Evolutionary conservation across 805 yeast species (phyloP), one percentile per base, ranked within the genome.

Genomic region (Saturnispora hagleri): DNA sequence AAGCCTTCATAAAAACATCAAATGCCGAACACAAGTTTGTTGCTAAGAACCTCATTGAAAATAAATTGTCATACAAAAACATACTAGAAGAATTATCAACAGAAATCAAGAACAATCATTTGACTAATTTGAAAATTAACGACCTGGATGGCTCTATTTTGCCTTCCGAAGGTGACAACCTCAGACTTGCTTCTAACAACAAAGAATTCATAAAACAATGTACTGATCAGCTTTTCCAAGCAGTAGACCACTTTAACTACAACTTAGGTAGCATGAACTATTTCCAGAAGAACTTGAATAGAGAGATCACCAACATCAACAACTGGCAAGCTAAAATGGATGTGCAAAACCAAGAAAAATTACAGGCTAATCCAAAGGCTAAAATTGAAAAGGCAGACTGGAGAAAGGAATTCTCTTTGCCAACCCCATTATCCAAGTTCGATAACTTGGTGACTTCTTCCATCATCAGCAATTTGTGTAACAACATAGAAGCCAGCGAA

Each of bases 201-300:
- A 69, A 70, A 55, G 68, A 38, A 20, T 38, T 38, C 13, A 38
- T 75, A 36, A 58, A 57, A 44, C 68, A 69, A 55, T 73, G 73
- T 55, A 77, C 81, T 54, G 90, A 85, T 62, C 76, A 77, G 46
- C 73, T 86, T 57, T 75, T 80, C 63, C 82, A 80, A 55, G 79
- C 87, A 48, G 75, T 86, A 41, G 93, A 86, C 66, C 81, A 84
- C 47, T 81, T 80, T 71, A 83, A 82, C 70, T 82, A 82, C 65
- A 89, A 84, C 64, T 86, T 84, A 65, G 82, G 84, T 58, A 86
- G 82, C 69, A 82, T 84, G 74, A 84, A 85, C 73, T 86, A 83
- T 69, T 85, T 79, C 72, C 93, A 86, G 70, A 81, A 95, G 72
- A 83, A 80, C 60, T 73, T 80, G 54, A 77, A 81, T 46, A 77